Percentiles rank a stretch among this genome's conserved stretches.
These are phyloP conservation scores for Suhomyces sp. DNA, from an alignment of 805 yeast genomes.

Conservation along the genomic window DNA sequence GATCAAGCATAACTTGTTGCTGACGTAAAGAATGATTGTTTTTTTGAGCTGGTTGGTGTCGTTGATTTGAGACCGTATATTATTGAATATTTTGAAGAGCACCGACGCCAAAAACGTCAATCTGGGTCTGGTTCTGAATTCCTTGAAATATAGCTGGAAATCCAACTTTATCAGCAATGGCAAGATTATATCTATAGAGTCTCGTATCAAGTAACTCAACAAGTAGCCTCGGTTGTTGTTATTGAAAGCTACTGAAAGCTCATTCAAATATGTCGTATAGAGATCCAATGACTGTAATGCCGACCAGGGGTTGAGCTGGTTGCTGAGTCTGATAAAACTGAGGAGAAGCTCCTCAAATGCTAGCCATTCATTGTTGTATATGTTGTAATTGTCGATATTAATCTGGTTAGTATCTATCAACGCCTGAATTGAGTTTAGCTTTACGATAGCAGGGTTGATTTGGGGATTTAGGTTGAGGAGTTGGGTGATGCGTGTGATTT, in stretches of 20 bases:
- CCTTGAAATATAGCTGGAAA: constrained; percentile 38
- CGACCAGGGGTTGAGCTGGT: constrained; percentile 54
- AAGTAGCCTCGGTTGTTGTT: constrained; percentile 41
- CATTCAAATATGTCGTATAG: constrained; percentile 45
- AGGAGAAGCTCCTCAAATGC: constrained; percentile 45
- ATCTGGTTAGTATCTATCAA: constrained; percentile 12
- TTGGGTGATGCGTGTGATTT: constrained; percentile 16
- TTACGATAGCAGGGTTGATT: constrained; percentile 21
- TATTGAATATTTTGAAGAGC: constrained; percentile 57
- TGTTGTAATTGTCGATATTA: constrained; percentile 20
- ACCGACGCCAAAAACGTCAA: constrained; percentile 51
- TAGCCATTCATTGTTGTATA: constrained; percentile 38
- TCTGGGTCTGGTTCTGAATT: constrained; percentile 43
- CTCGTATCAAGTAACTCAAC: constrained; percentile 32
- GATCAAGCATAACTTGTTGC: constrained; percentile 51
- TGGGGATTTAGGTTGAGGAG: constrained; percentile 24
- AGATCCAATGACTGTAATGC: constrained; percentile 52
- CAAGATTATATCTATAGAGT: constrained; percentile 35
- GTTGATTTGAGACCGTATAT: constrained; percentile 48
- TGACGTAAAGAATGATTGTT: constrained; percentile 49
- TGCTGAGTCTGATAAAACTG: constrained; percentile 46
- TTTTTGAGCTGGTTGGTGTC: constrained; percentile 42
- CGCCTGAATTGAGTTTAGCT: constrained; percentile 15
- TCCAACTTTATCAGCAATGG: constrained; percentile 46
- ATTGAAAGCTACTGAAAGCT: constrained; percentile 47